A percentile compares a stretch with the other conserved stretches of the same genome.
Conservation (phyloP, 306 rosid species). For the Citrullus mucosospermus region DNA sequence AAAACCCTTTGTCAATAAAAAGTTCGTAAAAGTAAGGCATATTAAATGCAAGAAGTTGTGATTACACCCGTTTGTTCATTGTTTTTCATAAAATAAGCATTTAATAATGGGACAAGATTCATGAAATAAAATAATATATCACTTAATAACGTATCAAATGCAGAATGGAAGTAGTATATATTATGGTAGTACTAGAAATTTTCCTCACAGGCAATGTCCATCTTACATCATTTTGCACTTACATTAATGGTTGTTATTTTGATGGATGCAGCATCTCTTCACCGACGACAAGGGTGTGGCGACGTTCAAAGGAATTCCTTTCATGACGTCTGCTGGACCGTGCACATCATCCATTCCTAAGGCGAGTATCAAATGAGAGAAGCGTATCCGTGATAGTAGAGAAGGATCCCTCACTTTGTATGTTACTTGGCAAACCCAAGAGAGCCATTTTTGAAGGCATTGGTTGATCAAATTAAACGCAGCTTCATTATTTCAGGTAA, state of each 20-base stretch:
- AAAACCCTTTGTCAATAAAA: neutral
- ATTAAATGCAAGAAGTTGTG: neutral
- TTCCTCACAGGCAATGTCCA: too few relatives aligned
- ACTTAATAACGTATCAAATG: too few relatives aligned
- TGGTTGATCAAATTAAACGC: neutral
- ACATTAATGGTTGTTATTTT: neutral
- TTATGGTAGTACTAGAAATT: too few relatives aligned
- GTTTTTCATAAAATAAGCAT: too few relatives aligned
- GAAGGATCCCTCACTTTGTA: neutral
- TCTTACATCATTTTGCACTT: neutral
- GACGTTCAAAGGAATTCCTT: conserved; percentile 80
- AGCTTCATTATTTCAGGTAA: neutral
- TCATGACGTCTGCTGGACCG: conserved; percentile 86
- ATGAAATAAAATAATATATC: too few relatives aligned
- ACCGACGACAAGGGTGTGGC: conserved; percentile 82
- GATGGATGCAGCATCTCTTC: conserved; percentile 68
- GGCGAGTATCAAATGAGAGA: conserved; percentile 52
- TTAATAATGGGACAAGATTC: too few relatives aligned
- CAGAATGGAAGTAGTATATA: too few relatives aligned
- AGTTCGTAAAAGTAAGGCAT: neutral
- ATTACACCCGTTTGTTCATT: too few relatives aligned
- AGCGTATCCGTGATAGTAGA: neutral
- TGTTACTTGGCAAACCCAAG: neutral
- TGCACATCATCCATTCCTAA: conserved; percentile 62
- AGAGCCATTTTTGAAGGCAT: neutral